phyloP scores from a whole-genome alignment of 2,329 filamentous ascomycete genomes.

The Nemania diffusa region DNA sequence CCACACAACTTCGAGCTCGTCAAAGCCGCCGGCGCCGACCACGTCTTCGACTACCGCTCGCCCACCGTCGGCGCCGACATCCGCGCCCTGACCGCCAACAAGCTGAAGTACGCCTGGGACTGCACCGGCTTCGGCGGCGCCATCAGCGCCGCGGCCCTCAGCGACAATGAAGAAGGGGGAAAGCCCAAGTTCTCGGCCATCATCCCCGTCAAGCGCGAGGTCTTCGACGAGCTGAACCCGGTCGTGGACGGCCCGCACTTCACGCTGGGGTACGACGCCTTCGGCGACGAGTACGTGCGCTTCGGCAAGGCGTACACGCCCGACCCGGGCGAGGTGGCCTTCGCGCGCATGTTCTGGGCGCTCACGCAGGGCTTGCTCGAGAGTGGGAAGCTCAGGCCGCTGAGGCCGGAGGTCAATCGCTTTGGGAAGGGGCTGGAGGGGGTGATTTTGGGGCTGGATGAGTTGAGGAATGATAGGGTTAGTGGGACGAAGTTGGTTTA shows the following conservation, averaged over 20 bases:
- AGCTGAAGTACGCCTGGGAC: conserved; percentile 50
- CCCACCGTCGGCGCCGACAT: conserved; percentile 41
- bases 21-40: conserved; percentile 46
- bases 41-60: conserved; percentile 49
- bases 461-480: conserved; percentile 49
- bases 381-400: conserved; percentile 52
- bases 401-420: conserved; percentile 48
- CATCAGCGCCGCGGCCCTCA: conserved; percentile 31
- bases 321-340: conserved; percentile 32
- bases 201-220: conserved; percentile 29
- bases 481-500: conserved; percentile 60
- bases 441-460: conserved; percentile 51
- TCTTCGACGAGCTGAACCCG: conserved; percentile 46
- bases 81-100: conserved; percentile 36
- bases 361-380: conserved; percentile 49
- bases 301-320: conserved; percentile 50
- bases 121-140: conserved; percentile 45
- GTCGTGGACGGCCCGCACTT: conserved; percentile 45
- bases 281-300: conserved; percentile 52
- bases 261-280: conserved; percentile 55
- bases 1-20: conserved; percentile 52
- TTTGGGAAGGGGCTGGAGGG: conserved; percentile 49
- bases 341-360: conserved; percentile 51
- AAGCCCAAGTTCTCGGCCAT: conserved; percentile 27
- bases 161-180: conserved; percentile 27